Evolutionary conservation across 768 basidiomycete genomes (phyloP).

Genomic region (Mrakia gelida): DNA sequence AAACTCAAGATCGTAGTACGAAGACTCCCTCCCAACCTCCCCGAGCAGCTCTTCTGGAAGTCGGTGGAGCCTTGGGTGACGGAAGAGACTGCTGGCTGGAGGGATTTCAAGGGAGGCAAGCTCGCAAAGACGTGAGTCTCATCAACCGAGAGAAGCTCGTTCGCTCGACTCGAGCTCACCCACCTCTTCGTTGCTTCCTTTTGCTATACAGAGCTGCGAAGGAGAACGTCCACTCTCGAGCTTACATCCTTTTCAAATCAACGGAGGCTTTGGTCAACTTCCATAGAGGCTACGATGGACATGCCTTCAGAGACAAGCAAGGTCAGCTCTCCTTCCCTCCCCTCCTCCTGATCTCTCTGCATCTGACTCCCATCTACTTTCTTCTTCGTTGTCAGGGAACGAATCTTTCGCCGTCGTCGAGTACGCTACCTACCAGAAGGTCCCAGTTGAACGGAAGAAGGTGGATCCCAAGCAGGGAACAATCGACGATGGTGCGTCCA

Average conservation of each 20-base stretch:
- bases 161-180: not conserved
- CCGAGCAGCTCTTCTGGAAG: constrained; percentile 90
- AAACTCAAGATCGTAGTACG: constrained; percentile 77
- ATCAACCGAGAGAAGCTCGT: not conserved
- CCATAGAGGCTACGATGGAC: constrained; percentile 81
- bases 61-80: constrained; percentile 79
- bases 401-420: constrained; percentile 87
- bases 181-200: too few relatives aligned
- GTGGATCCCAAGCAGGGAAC: constrained; percentile 74
- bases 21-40: constrained; percentile 82
- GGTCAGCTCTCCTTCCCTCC: constrained; percentile 53
- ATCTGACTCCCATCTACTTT: not conserved
- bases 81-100: constrained; percentile 55
- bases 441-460: constrained; percentile 71
- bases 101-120: constrained; percentile 33
- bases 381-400: constrained; percentile 62
- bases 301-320: constrained; percentile 83
- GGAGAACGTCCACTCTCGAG: constrained; percentile 79
- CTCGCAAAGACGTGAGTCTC: constrained; percentile 31
- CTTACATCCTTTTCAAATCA: constrained; percentile 83
- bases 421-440: constrained; percentile 86
- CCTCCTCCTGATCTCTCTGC: not conserved
- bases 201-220: constrained; percentile 59
- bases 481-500: constrained; percentile 72
- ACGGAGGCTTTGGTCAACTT: constrained; percentile 69